phyloP scores from a whole-genome alignment of 805 yeast species.

The Ogataea degrootiae region DNA sequence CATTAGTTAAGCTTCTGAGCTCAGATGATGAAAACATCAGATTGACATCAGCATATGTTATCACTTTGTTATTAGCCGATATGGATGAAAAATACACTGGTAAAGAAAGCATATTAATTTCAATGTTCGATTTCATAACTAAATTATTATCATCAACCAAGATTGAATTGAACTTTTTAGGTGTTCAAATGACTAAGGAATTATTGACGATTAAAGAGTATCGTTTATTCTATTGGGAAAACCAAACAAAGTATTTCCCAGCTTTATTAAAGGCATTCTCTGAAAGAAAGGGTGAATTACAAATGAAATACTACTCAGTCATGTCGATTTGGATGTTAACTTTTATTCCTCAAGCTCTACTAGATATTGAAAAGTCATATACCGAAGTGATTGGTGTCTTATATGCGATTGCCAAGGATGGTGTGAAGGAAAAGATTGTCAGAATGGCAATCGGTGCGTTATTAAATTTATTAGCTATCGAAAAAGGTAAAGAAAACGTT shows the following conservation, averaged over 20 bases:
- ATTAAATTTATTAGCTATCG: slow-evolving; percentile 47
- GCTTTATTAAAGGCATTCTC: slow-evolving; percentile 43
- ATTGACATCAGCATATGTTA: slow-evolving; percentile 49
- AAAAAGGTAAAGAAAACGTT: slow-evolving; percentile 38
- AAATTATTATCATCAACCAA: slow-evolving; percentile 31
- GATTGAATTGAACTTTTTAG: slow-evolving; percentile 52
- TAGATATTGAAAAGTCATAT: slow-evolving; percentile 45
- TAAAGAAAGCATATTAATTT: slow-evolving; percentile 34
- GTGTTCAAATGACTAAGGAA: slow-evolving; percentile 61
- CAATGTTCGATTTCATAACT: slow-evolving; percentile 35
- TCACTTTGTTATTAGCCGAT: slow-evolving; percentile 43
- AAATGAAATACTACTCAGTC: slow-evolving; percentile 76
- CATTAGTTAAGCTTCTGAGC: slow-evolving; percentile 48
- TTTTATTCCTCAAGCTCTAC: slow-evolving; percentile 54
- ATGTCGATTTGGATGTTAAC: slow-evolving; percentile 82
- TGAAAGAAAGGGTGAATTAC: slow-evolving; percentile 51
- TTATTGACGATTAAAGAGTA: slow-evolving; percentile 50
- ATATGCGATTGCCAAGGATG: slow-evolving; percentile 60
- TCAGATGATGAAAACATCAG: slow-evolving; percentile 53
- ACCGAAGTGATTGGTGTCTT: slow-evolving; percentile 49
- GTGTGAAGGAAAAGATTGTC: slow-evolving; percentile 89
- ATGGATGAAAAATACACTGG: slow-evolving; percentile 11
- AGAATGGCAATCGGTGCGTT: slow-evolving; percentile 77
- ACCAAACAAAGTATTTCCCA: slow-evolving; percentile 41
- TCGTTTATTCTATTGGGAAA: slow-evolving; percentile 48